Conservation (phyloP, 768 basidiomycete species). For the Macrolepiota albuminosa region DNA sequence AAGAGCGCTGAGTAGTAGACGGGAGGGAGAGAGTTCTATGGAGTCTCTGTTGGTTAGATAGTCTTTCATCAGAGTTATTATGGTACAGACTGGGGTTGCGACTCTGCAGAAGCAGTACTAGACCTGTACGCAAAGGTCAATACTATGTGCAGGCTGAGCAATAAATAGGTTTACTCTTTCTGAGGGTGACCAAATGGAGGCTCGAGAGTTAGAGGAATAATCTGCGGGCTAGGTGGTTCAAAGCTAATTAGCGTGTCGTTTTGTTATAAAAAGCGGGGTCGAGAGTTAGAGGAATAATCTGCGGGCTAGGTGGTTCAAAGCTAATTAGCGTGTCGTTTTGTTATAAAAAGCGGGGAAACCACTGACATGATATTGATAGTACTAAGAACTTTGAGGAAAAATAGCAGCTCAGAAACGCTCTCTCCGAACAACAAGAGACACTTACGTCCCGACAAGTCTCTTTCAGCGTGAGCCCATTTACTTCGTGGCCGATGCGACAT, state of each 20-base stretch:
- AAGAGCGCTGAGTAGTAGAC: background rate
- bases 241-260: background rate
- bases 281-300: background rate
- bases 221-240: background rate
- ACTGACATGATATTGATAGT: slow-evolving; percentile 8
- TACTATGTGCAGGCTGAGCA: background rate
- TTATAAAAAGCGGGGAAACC: too few species aligned
- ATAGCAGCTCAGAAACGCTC: background rate
- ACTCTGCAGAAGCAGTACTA: background rate
- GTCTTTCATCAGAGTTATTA: background rate
- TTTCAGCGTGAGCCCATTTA: slow-evolving; percentile 4
- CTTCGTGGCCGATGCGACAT: slow-evolving; percentile 7
- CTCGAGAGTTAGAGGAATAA: background rate
- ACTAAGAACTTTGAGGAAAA: background rate
- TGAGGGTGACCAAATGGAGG: too few species aligned
- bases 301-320: background rate
- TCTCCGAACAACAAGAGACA: background rate
- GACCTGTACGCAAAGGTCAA: background rate
- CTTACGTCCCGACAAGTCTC: background rate
- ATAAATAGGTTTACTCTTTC: background rate
- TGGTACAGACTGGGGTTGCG: slow-evolving; percentile 7
- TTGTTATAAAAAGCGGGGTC: background rate
- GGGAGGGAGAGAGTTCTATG: background rate
- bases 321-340: background rate
- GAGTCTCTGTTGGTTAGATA: background rate